Percentiles rank a stretch among this genome's conserved stretches.
These are phyloP conservation scores for Colletotrichum abscissum DNA, from an alignment of 2,329 filamentous ascomycete species.

Conservation along the genomic window DNA sequence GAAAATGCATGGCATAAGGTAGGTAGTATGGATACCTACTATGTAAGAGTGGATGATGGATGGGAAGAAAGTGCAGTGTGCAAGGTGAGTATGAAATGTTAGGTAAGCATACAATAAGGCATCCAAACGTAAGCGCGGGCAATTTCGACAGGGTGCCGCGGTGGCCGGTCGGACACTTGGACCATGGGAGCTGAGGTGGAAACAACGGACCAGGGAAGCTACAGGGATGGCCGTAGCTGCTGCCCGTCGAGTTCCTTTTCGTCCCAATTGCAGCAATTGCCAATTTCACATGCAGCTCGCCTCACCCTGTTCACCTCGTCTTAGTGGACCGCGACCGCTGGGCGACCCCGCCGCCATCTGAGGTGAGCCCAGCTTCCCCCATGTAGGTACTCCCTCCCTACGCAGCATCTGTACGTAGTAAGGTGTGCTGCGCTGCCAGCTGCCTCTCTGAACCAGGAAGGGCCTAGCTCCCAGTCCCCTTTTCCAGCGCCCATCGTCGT, in stretches of 20 bases:
- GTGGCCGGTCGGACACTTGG: no score
- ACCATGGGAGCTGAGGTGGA: no score
- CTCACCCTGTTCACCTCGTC: slow-evolving; percentile 11
- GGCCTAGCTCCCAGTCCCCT: not conserved
- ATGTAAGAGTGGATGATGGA: not conserved
- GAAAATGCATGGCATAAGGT: not conserved
- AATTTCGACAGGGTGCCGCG: not conserved
- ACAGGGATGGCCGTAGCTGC: slow-evolving; percentile 14
- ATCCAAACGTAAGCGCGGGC: not conserved
- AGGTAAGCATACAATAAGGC: not conserved
- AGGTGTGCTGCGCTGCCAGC: not conserved
- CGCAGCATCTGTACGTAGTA: no score
- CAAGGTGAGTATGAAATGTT: not conserved
- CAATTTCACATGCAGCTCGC: slow-evolving; percentile 17
- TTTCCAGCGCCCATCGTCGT: slow-evolving; percentile 12
- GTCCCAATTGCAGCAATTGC: slow-evolving; percentile 17
- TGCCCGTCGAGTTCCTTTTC: not conserved
- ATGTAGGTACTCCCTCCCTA: no score
- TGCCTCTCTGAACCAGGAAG: not conserved
- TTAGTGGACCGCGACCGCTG: not conserved
- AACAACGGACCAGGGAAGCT: not conserved
- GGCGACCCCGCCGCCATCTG: not conserved
- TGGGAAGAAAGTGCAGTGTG: not conserved
- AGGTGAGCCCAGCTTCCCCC: not conserved
- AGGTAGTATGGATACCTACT: not conserved